These are phyloP conservation scores for Pezicula neosporulosa DNA, from an alignment of 2,329 filamentous ascomycete genomes.

Conservation along the genomic window DNA sequence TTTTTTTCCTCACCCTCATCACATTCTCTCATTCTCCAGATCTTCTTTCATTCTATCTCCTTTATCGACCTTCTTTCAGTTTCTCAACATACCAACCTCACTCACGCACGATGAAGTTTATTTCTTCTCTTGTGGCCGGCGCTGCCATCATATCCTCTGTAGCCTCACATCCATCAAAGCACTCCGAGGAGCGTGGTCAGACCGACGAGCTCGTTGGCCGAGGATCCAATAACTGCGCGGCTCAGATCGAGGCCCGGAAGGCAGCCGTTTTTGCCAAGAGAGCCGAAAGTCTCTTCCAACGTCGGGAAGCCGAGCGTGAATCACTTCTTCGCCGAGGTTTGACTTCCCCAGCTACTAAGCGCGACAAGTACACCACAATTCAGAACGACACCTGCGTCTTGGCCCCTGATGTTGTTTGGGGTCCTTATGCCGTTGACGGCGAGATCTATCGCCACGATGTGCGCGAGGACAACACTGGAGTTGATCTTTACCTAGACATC, in stretches of 20 bases:
- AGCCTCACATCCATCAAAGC: conserved; percentile 1
- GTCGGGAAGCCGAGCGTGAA: not conserved
- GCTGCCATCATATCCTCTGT: not conserved
- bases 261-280: conserved; percentile 1
- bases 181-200: not conserved
- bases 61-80: no score
- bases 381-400: conserved; percentile 6
- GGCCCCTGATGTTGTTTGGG: conserved; percentile 1
- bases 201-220: conserved; percentile 1
- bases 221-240: conserved; percentile 1
- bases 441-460: conserved; percentile 34
- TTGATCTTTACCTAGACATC: conserved; percentile 35
- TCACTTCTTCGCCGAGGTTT: not conserved
- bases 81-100: no score
- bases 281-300: conserved; percentile 2
- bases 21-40: no score
- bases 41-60: no score
- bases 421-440: conserved; percentile 24
- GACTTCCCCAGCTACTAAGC: not conserved
- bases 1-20: no score
- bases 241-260: conserved; percentile 8
- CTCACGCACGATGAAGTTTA: not conserved
- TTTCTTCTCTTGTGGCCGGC: not conserved
- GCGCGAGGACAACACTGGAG: conserved; percentile 32
- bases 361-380: conserved; percentile 4